phyloP scores from a whole-genome alignment of 2,329 filamentous ascomycete genomes.

The Trichoderma brevicompactum region DNA sequence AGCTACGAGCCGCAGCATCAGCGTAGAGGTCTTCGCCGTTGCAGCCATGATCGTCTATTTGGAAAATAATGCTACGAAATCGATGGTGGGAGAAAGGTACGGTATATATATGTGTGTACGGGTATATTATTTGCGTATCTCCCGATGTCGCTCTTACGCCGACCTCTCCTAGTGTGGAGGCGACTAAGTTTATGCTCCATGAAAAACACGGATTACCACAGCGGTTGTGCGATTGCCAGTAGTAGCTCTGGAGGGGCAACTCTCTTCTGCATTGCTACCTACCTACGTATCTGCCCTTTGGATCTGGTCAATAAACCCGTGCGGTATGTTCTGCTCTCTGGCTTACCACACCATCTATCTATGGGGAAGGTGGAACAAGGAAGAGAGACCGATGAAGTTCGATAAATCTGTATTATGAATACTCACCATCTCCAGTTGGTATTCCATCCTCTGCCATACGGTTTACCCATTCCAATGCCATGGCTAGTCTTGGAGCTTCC shows the following conservation, averaged over 20 bases:
- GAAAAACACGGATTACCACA: slow-evolving; percentile 5
- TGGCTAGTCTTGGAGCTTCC: neutral
- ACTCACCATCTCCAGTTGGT: neutral
- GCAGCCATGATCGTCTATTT: neutral
- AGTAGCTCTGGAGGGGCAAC: slow-evolving; percentile 6
- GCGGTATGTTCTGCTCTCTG: neutral
- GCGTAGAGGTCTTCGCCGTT: slow-evolving; percentile 5
- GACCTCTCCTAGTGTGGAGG: slow-evolving; percentile 5
- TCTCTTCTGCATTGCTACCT: neutral
- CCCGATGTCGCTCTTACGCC: slow-evolving; percentile 8
- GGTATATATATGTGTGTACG: slow-evolving; percentile 2
- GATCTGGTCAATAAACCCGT: neutral
- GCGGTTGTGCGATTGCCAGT: neutral
- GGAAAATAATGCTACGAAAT: neutral
- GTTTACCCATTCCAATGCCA: neutral
- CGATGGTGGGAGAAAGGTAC: slow-evolving; percentile 1
- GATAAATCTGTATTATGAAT: neutral
- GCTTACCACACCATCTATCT: neutral
- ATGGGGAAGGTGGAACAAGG: too few species aligned
- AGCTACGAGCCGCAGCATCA: slow-evolving; percentile 9
- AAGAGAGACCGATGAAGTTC: too few species aligned
- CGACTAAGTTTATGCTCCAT: slow-evolving; percentile 4
- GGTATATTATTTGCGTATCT: slow-evolving; percentile 5
- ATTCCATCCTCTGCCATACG: neutral
- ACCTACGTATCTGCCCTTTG: slow-evolving; percentile 4